Conservation (phyloP, 495 filamentous ascomycete genomes). For the Penicillium cinerascens region DNA sequence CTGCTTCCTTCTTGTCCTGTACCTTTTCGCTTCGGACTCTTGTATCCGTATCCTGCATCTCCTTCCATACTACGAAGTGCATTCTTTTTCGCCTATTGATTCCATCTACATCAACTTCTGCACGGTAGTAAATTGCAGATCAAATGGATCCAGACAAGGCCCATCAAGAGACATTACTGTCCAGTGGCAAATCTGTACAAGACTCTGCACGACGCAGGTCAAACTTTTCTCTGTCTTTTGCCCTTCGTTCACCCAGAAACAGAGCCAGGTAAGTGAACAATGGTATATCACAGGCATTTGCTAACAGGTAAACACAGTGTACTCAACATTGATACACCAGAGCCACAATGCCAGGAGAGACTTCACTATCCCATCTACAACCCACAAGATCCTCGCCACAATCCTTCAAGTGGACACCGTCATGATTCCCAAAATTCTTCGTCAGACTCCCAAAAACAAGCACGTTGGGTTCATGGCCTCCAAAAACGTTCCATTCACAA, state of each 20-base stretch:
- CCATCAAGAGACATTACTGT: neutral
- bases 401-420: slow-evolving; percentile 17
- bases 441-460: slow-evolving; percentile 12
- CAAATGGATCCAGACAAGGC: neutral
- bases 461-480: slow-evolving; percentile 27
- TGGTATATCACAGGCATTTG: neutral
- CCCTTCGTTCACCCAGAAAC: neutral
- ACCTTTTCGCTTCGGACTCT: neutral
- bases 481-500: slow-evolving; percentile 30
- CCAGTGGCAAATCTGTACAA: neutral
- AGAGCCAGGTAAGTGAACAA: neutral
- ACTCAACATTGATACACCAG: neutral
- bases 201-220: neutral
- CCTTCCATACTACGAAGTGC: neutral
- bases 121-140: neutral
- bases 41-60: neutral
- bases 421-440: slow-evolving; percentile 11
- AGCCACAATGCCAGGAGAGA: slow-evolving; percentile 30
- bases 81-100: neutral
- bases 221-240: neutral
- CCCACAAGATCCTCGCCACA: slow-evolving; percentile 35
- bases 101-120: neutral
- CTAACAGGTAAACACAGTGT: neutral
- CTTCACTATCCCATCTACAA: slow-evolving; percentile 38
- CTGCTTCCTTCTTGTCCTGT: neutral